Evolutionary conservation across 2,329 filamentous ascomycete species (phyloP), one percentile per base, ranked within the genome.

Genomic region (Pseudogymnoascus sp.): DNA sequence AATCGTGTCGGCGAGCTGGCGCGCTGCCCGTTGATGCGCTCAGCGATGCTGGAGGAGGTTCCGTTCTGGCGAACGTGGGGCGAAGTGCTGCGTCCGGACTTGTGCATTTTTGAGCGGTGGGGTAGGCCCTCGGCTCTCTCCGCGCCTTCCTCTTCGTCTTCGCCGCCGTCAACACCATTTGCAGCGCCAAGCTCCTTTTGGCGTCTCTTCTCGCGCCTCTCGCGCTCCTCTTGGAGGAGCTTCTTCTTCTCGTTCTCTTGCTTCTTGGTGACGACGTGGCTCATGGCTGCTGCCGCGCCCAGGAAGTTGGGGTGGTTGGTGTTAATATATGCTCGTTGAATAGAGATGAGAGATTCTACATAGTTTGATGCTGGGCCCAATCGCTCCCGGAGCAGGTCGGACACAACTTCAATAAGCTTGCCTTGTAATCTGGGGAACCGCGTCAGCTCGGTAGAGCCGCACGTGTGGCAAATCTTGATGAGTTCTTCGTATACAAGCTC

Each of bases 231-330:
- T 63, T 90, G 88, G 15, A 91, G 80, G 42, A 90, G 76, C 39
- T 82, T 84, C 74, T 91, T 92, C 75, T 91, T 88, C 76, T 99
- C 93, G 68, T 92, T 88, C 68, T 99, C 94, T 74, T 97, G 92
- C 77, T 94, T 96, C 72, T 89, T 93, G 72, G 86, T 90, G 65
- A 99, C 95, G 55, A 99, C 93, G 58, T 94, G 92, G 68, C 91
- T 93, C 94, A 99, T 99, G 65, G 94, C 94, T 36, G 92, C 93
- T 21, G 94, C 93, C 13, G 94, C 94, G 48, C 94, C 94, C 13
- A 97, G 84, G 79, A 99, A 99, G 76, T 99, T 99, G 58, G 94
- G 94, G 74, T 99, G 94, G 72, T 99, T 99, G 42, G 94, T 99
- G 79, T 99, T 99, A 78, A 99, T 97, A 76, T 99, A 99, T 17